Base-by-base conservation (phyloP, 495 filamentous ascomycete species). In the Neurospora sp. region DNA sequence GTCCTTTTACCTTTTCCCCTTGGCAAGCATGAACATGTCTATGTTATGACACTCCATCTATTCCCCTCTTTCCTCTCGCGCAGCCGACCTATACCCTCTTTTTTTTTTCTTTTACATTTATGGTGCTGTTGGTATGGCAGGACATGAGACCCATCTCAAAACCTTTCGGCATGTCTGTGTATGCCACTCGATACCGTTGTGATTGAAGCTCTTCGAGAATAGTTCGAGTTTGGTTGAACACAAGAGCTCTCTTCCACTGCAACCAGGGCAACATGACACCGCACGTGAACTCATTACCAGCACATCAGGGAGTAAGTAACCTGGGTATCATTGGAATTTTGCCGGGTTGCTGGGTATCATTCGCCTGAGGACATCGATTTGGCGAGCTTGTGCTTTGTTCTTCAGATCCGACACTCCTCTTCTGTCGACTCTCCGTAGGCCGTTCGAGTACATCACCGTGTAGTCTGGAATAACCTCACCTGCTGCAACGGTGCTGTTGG, bases 401-500 rank as follows among this genome's bases (percentile, higher is more conserved):
- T 85, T 87, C 68, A 88, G 73, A 14, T 86, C 85, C 59, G 84
- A 81, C 38, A 88, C 81, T 35, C 86, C 87, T 35, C 86, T 85
- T 71, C 76, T 82, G 74, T 93, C 89, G 10, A 83, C 74, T 69
- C 91, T 82, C 72, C 89, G 80, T 76, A 86, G 78, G 20, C 86
- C 86, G 68, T 86, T 85, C 0, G 90, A 89, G 77, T 88, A 92
- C 10, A 93, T 77, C 8, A 93, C 89, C 0, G 89, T 92, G 73
- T 85, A 88, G 73, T 93, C 91, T 0, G 87, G 86, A 4, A 94
- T 44, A 20, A 83, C 77, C 70, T 89, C 88, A 12, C 84, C 84
- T 1, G 86, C 82, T 1, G 77, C 79, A 31, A 94, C 82, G n/a
- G 81, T 79, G 65, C 80, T 85, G 68, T 83, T 77, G 2, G 87